Conservation (phyloP, 2,329 filamentous ascomycete genomes). For the Fusarium sp. region DNA sequence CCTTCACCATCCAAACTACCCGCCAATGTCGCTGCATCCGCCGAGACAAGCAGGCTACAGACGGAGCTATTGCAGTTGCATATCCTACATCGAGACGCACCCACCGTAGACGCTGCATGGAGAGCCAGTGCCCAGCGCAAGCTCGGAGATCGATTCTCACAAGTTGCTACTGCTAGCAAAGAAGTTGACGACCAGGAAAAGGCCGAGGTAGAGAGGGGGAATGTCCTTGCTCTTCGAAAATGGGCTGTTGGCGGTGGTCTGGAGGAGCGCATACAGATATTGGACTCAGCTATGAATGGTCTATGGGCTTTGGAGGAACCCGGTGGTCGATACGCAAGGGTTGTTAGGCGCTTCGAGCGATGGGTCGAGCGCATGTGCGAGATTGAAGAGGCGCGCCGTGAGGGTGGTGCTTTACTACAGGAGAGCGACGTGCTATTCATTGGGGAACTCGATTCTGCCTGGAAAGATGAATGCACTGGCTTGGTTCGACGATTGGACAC, state of each 20-base stretch:
- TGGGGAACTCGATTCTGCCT: constrained; percentile 66
- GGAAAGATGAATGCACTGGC: constrained; percentile 69
- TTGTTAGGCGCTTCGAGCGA: constrained; percentile 69
- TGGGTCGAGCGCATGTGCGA: constrained; percentile 66
- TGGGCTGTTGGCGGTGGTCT: constrained; percentile 63
- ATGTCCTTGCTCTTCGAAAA: constrained; percentile 64
- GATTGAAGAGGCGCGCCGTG: constrained; percentile 60
- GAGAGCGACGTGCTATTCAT: constrained; percentile 62
- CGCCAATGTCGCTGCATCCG: constrained; percentile 69
- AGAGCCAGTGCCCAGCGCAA: constrained; percentile 66
- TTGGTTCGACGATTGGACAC: constrained; percentile 67
- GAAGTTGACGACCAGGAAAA: constrained; percentile 56
- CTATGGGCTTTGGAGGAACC: constrained; percentile 70
- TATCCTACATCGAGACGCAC: constrained; percentile 70
- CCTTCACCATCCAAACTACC: constrained; percentile 73
- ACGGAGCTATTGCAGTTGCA: constrained; percentile 75
- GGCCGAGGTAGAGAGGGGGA: constrained; percentile 63
- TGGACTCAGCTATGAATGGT: constrained; percentile 69
- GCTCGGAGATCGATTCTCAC: constrained; percentile 62
- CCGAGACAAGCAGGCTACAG: constrained; percentile 70
- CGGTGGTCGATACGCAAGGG: constrained; percentile 67
- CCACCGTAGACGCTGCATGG: constrained; percentile 63
- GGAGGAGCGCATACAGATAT: constrained; percentile 68
- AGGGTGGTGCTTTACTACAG: constrained; percentile 53
- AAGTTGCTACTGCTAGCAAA: constrained; percentile 53